Base-by-base conservation (phyloP, 805 yeast species). In the Brettanomyces nanus region DNA sequence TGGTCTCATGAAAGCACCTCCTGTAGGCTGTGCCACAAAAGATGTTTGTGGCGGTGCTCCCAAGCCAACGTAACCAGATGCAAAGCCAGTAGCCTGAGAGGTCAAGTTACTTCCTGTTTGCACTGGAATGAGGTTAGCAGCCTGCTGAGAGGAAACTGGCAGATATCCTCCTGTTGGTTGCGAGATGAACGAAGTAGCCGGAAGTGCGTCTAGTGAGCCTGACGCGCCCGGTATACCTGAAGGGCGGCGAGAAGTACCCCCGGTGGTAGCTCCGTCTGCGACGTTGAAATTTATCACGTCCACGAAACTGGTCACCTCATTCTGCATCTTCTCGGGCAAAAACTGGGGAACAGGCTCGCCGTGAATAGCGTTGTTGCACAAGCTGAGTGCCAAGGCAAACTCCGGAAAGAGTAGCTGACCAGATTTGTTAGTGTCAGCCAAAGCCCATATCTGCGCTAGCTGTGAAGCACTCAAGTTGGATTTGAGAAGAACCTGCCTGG, bases 371-470 rank as follows among this genome's bases (percentile, higher is more conserved):
- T 76, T 61, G 48, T 84, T 82, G 55, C 95, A 87, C 48, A 90
- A 68, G 58, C 87, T 90, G 68, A 90, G 77, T 14, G 95, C 87
- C 46, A 90, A 67, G 13, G 95, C 95, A 67, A 90, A 90, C 59
- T 90, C 97, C 2, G 97, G 97, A 55, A 89, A 90, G 49, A 90
- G 62, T 43, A 90, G 71, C 39, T 77, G 71, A 2, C 97, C 97
- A 6, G 92, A 79, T 51, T 77, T 81, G 49, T 79, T 83, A 2
- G 95, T 80, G 54, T 90, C 97, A n/a, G 95, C 74, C 41, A 90
- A 65, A 19, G 82, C 78, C 97, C 97, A 90, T 43, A 90, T 82
- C 49, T 77, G 85, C 3, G 90, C 90, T 48, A 90, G 68, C 31
- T 80, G 75, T 19, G 73, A 68, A 3, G 95, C 86, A 30, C 75